Percentiles rank a stretch among this genome's conserved stretches.
These are phyloP conservation scores for Heliamphora exappendiculata DNA, from an alignment of 148 eudicot genomes.

Conservation along the genomic window DNA sequence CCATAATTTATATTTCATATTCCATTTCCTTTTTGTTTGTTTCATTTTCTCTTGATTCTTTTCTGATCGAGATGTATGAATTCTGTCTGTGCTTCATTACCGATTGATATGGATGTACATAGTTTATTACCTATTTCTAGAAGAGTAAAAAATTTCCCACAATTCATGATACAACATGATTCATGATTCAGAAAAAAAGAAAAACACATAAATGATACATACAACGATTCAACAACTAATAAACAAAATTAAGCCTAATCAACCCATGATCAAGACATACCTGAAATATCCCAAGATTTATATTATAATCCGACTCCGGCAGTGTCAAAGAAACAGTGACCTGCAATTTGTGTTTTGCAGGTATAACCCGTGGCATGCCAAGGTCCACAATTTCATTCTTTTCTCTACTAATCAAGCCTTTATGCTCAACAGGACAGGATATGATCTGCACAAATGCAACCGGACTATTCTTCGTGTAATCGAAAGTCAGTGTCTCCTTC, in stretches of 20 bases:
- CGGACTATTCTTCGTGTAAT: conserved; percentile 70
- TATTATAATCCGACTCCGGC: conserved; percentile 88
- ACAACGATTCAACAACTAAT: neutral
- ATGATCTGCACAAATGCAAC: conserved; percentile 50
- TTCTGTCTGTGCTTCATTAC: no score
- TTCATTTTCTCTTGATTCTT: no score
- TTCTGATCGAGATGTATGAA: no score
- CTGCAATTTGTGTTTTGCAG: conserved; percentile 61
- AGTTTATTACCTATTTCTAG: neutral
- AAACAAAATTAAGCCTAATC: neutral
- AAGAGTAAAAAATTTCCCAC: neutral
- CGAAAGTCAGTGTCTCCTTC: conserved; percentile 53
- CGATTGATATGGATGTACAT: no score
- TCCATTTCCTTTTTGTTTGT: no score
- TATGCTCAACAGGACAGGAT: conserved; percentile 21
- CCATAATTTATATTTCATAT: no score
- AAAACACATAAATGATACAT: neutral
- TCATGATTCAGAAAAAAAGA: neutral
- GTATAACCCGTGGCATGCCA: conserved; percentile 37
- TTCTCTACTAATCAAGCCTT: conserved; percentile 19
- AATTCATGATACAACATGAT: neutral
- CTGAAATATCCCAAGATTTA: conserved; percentile 86
- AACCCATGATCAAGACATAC: conserved; percentile 28
- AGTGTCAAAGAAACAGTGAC: conserved; percentile 51
- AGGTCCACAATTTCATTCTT: conserved; percentile 22